Percentiles rank a stretch among this genome's conserved stretches.
These are phyloP conservation scores for Sanghuangporus weigelae DNA, from an alignment of 1,284 basidiomycete species.

Conservation along the genomic window DNA sequence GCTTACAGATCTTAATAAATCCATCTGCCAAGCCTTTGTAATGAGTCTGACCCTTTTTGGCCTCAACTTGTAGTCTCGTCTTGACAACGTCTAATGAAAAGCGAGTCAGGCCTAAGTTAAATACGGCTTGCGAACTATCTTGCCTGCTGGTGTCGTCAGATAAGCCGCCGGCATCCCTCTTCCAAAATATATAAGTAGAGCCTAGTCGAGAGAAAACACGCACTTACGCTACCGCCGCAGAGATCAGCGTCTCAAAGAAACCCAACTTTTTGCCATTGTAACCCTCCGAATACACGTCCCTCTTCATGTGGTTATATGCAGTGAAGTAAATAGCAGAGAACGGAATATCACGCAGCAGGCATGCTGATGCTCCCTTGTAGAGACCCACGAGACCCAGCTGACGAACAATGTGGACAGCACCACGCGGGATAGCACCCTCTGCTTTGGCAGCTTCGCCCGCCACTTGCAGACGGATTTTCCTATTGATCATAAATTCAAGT, in stretches of 20 bases:
- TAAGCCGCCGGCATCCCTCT: slow-evolving; percentile 96
- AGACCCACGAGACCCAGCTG: slow-evolving; percentile 90
- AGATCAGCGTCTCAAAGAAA: slow-evolving; percentile 84
- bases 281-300: slow-evolving; percentile 94
- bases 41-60: slow-evolving; percentile 84
- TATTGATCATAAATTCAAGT: slow-evolving; percentile 28
- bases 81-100: slow-evolving; percentile 84
- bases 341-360: slow-evolving; percentile 89
- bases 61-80: slow-evolving; percentile 97
- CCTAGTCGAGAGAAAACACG: slow-evolving; percentile 28
- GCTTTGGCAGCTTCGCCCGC: slow-evolving; percentile 92
- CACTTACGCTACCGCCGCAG: slow-evolving; percentile 73
- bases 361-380: slow-evolving; percentile 88
- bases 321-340: slow-evolving; percentile 87
- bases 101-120: slow-evolving; percentile 22
- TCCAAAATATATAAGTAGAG: slow-evolving; percentile 10
- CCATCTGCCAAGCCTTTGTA: slow-evolving; percentile 93
- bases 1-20: slow-evolving; percentile 81
- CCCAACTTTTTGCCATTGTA: slow-evolving; percentile 89
- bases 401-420: slow-evolving; percentile 89
- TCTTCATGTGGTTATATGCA: slow-evolving; percentile 81
- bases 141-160: slow-evolving; percentile 79
- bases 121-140: slow-evolving; percentile 21
- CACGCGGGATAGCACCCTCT: slow-evolving; percentile 73
- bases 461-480: slow-evolving; percentile 95